phyloP scores from a whole-genome alignment of 768 basidiomycete genomes.

The Suillus luteus region DNA sequence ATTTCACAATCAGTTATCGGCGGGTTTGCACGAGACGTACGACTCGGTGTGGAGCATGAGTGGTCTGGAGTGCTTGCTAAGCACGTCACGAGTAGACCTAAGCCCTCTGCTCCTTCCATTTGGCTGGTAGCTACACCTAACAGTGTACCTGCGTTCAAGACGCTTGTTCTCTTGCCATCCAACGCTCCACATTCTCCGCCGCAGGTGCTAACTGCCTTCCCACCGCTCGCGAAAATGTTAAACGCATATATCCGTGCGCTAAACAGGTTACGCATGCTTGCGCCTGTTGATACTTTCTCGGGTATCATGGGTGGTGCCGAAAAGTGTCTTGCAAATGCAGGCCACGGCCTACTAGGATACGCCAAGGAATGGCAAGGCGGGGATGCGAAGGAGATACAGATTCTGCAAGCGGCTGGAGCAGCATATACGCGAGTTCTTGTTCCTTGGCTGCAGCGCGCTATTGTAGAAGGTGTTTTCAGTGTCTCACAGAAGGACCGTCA shows the following conservation, averaged over 20 bases:
- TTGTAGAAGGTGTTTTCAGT: constrained; percentile 78
- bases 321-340: constrained; percentile 46
- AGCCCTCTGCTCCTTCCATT: constrained; percentile 42
- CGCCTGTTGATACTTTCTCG: constrained; percentile 60
- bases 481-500: constrained; percentile 21
- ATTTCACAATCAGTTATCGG: constrained; percentile 64
- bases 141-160: constrained; percentile 29
- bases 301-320: constrained; percentile 57
- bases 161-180: constrained; percentile 23
- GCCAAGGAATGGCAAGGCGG: constrained; percentile 39
- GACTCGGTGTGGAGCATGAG: constrained; percentile 29
- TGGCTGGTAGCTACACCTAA: constrained; percentile 51
- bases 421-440: constrained; percentile 64
- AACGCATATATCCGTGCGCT: constrained; percentile 75
- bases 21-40: constrained; percentile 51
- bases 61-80: constrained; percentile 38
- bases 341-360: constrained; percentile 50
- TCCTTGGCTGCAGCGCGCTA: constrained; percentile 69
- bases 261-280: constrained; percentile 81
- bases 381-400: constrained; percentile 31
- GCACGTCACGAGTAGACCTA: constrained; percentile 19
- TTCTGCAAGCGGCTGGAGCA: constrained; percentile 51
- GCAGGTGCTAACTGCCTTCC: constrained; percentile 67
- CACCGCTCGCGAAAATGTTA: constrained; percentile 70
- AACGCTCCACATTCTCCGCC: constrained; percentile 66